Evolutionary conservation across 306 rosid genomes (phyloP).

Genomic region (Dicorynia guianensis): DNA sequence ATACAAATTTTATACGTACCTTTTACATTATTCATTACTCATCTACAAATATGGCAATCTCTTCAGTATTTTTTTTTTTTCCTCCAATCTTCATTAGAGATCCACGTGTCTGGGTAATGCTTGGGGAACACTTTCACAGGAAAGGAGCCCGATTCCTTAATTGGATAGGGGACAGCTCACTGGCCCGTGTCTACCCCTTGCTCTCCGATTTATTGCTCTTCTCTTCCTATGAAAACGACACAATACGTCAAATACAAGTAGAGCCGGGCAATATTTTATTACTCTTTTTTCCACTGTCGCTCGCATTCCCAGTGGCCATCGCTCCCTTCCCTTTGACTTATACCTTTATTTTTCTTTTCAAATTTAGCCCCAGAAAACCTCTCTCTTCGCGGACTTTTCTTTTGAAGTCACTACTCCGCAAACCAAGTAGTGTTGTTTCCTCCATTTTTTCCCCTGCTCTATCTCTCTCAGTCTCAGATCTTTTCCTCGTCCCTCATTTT

Average conservation of each 20-base stretch:
- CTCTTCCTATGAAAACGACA: no score
- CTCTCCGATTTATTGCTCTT: not conserved
- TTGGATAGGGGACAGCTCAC: slow-evolving; percentile 22
- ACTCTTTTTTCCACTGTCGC: no score
- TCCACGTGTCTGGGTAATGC: slow-evolving; percentile 13
- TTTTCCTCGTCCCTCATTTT: slow-evolving; percentile 5
- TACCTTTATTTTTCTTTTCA: not conserved
- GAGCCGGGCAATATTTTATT: no score
- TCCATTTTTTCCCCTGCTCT: not conserved
- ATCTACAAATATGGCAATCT: no score
- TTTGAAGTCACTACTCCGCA: not conserved
- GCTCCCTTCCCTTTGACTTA: not conserved
- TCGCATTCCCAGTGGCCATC: no score
- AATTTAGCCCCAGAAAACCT: not conserved
- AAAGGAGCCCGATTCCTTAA: not conserved
- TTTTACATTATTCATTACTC: no score
- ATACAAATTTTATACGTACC: no score
- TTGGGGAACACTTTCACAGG: slow-evolving; percentile 1
- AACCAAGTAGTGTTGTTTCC: not conserved
- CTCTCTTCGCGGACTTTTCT: not conserved
- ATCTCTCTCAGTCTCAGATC: slow-evolving; percentile 30
- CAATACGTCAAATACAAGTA: no score
- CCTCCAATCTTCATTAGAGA: not conserved
- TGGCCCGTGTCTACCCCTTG: not conserved
- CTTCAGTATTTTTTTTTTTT: not conserved